Percentiles rank a stretch among this genome's conserved stretches.
These are phyloP conservation scores for Umbelopsis sp. DNA, from an alignment of 192 early-diverging fungal species.

Conservation along the genomic window DNA sequence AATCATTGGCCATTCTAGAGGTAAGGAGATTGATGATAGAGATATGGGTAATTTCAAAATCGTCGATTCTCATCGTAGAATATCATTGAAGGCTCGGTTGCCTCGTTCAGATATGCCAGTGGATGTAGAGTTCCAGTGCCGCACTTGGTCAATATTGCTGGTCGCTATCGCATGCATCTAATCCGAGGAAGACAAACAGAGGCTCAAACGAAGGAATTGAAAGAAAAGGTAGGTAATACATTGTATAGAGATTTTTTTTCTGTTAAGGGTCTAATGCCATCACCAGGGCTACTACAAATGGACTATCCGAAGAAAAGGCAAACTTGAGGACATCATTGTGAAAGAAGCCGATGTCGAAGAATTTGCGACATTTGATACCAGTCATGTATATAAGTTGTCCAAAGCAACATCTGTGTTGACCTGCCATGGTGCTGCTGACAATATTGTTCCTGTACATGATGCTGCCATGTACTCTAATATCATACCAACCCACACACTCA, in stretches of 20 bases:
- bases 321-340: constrained; percentile 8
- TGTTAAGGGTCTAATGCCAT: neutral
- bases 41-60: neutral
- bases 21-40: constrained; percentile 17
- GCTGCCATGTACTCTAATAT: constrained; percentile 42
- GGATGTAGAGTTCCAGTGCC: constrained; percentile 33
- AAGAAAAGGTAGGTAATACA: constrained; percentile 6
- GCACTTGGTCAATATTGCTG: constrained; percentile 36
- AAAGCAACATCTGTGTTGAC: constrained; percentile 52
- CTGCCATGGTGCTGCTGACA: constrained; percentile 53
- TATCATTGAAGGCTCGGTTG: constrained; percentile 27
- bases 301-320: constrained; percentile 20
- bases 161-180: constrained; percentile 33
- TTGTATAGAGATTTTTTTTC: neutral
- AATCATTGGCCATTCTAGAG: constrained; percentile 41
- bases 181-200: constrained; percentile 15
- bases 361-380: constrained; percentile 34
- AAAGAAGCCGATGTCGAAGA: constrained; percentile 24
- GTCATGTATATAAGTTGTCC: constrained; percentile 46
- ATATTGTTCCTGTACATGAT: constrained; percentile 48
- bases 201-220: constrained; percentile 17
- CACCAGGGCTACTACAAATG: constrained; percentile 32
- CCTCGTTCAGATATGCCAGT: constrained; percentile 39
- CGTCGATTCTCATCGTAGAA: neutral
- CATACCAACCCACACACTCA: constrained; percentile 46